A percentile compares a stretch with the other conserved stretches of the same genome.
These are phyloP conservation scores for Odontarrhena argentea DNA, from an alignment of 345 rosid genomes.

Conservation along the genomic window DNA sequence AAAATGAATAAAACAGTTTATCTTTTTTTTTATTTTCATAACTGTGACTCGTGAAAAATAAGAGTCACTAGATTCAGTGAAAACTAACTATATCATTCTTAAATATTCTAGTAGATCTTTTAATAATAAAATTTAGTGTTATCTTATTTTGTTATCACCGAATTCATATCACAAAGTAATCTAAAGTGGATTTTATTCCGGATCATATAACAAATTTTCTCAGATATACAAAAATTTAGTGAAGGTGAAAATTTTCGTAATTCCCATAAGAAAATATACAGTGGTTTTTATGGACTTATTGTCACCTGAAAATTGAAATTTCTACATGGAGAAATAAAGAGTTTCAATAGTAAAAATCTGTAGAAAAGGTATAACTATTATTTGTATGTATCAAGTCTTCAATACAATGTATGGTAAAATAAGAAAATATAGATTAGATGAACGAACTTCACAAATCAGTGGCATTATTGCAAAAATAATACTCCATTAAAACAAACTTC, in stretches of 20 bases:
- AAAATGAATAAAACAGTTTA: no score
- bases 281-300: neutral
- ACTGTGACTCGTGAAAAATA: no score
- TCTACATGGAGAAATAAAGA: neutral
- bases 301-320: neutral
- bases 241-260: neutral
- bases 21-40: no score
- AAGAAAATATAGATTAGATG: neutral
- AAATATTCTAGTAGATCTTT: no score
- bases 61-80: no score
- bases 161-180: neutral
- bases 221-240: no score
- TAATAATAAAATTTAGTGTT: no score
- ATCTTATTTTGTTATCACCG: neutral
- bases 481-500: conserved; percentile 32
- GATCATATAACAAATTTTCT: neutral
- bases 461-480: neutral
- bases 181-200: neutral
- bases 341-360: neutral
- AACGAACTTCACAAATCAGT: conserved; percentile 3
- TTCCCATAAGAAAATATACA: neutral
- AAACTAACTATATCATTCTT: no score
- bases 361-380: neutral
- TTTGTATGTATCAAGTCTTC: neutral
- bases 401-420: conserved; percentile 6